Conservation (phyloP, 768 basidiomycete species). For the Rhodotorula sphaerocarpa region DNA sequence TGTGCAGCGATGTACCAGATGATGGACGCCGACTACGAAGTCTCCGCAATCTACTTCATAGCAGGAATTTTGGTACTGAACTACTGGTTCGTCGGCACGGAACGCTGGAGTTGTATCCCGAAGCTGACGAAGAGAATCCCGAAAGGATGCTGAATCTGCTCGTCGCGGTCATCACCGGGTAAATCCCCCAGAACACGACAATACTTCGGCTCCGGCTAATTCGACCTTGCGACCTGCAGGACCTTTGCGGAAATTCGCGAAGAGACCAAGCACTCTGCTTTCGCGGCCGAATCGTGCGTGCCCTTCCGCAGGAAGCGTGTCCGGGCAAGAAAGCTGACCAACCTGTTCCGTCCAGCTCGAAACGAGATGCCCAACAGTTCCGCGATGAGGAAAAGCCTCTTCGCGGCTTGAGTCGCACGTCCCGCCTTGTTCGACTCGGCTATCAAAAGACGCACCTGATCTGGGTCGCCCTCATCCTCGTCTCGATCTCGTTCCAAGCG, state of each 20-base stretch:
- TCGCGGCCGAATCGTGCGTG: conserved; percentile 57
- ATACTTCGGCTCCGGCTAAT: conserved; percentile 83
- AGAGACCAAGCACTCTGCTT: conserved; percentile 82
- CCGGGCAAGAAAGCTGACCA: too few relatives aligned
- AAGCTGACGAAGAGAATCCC: too few relatives aligned
- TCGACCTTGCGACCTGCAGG: conserved; percentile 51
- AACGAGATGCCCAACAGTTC: background rate
- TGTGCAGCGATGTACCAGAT: conserved; percentile 65
- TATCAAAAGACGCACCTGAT: conserved; percentile 50
- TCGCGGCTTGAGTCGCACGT: conserved; percentile 1
- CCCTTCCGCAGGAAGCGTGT: too few relatives aligned
- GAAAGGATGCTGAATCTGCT: conserved; percentile 32
- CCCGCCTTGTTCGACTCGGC: conserved; percentile 5
- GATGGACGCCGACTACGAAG: conserved; percentile 81
- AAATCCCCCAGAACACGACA: conserved; percentile 55
- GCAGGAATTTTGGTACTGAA: conserved; percentile 75
- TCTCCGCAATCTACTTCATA: conserved; percentile 82
- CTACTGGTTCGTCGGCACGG: conserved; percentile 49
- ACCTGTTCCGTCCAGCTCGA: too few relatives aligned
- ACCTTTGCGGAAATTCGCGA: conserved; percentile 79
- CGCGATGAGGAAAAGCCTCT: conserved; percentile 11
- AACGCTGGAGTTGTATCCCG: too few relatives aligned
- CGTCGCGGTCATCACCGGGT: conserved; percentile 3
- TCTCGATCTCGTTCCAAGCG: conserved; percentile 64
- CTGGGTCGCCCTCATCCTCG: conserved; percentile 68